Evolutionary conservation across 305 asterid genomes (phyloP).

Genomic region (Fraxinus baroniana): DNA sequence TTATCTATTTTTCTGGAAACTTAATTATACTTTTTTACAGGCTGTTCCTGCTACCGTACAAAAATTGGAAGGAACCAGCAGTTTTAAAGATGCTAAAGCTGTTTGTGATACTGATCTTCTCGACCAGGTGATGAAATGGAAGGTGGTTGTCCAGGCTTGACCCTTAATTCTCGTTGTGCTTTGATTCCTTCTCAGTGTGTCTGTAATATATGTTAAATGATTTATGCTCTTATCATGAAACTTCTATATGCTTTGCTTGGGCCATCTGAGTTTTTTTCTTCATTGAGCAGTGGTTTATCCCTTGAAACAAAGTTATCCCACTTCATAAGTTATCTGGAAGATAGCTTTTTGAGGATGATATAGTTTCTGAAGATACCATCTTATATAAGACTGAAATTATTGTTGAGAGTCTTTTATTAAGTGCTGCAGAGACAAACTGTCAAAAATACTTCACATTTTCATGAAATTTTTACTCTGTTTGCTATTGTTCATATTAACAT

Average conservation of each 20-base stretch:
- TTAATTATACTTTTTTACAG: slow-evolving; percentile 40
- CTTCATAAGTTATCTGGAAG: not conserved
- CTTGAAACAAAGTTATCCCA: not conserved
- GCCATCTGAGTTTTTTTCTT: slow-evolving; percentile 6
- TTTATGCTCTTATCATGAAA: not conserved
- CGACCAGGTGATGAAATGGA: slow-evolving; percentile 64
- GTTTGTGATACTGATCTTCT: slow-evolving; percentile 71
- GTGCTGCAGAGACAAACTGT: not conserved
- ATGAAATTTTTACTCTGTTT: not conserved
- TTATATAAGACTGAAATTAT: not conserved
- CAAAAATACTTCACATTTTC: not conserved
- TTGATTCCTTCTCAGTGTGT: not conserved
- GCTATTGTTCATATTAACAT: not conserved
- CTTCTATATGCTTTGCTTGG: not conserved
- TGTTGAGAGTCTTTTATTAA: not conserved
- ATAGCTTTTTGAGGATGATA: not conserved
- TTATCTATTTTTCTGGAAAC: slow-evolving; percentile 19
- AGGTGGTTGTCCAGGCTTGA: slow-evolving; percentile 37
- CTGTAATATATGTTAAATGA: not conserved
- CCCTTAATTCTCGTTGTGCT: slow-evolving; percentile 12
- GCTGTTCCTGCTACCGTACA: slow-evolving; percentile 63
- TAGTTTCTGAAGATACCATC: not conserved
- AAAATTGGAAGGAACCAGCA: slow-evolving; percentile 58
- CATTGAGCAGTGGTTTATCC: not conserved
- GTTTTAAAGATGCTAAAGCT: slow-evolving; percentile 70